Conservation (phyloP, 768 basidiomycete species). For the Tulasnella sp. region DNA sequence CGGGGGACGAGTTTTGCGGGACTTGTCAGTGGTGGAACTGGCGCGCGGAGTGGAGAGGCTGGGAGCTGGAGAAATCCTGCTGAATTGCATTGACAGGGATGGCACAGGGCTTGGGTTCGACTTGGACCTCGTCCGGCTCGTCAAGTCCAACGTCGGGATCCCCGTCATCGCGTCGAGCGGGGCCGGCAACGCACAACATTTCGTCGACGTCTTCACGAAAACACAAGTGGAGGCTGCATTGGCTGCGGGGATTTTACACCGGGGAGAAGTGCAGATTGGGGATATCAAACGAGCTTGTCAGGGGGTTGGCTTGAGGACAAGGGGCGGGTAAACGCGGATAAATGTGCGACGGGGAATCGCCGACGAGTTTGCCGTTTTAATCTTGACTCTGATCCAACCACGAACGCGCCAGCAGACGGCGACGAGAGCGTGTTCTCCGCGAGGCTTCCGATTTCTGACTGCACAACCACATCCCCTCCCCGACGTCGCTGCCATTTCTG, state of each 20-base stretch:
- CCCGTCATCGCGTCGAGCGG: slow-evolving; percentile 94
- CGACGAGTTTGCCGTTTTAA: too few relatives aligned
- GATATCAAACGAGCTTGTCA: too few relatives aligned
- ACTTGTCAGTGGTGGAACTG: slow-evolving; percentile 82
- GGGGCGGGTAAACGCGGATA: too few relatives aligned
- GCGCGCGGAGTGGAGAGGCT: slow-evolving; percentile 78
- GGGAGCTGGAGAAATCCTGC: slow-evolving; percentile 87
- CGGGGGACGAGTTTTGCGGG: slow-evolving; percentile 75
- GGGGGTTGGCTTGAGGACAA: too few relatives aligned
- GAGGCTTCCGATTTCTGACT: too few relatives aligned
- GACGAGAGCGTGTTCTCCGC: too few relatives aligned
- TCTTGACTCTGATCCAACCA: too few relatives aligned
- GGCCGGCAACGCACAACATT: slow-evolving; percentile 71
- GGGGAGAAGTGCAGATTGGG: slow-evolving; percentile 69
- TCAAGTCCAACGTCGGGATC: slow-evolving; percentile 65
- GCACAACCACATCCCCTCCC: too few relatives aligned
- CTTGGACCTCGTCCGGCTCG: slow-evolving; percentile 61
- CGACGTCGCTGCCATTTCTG: too few relatives aligned
- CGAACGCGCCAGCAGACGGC: too few relatives aligned
- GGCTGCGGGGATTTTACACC: slow-evolving; percentile 95
- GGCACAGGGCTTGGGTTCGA: slow-evolving; percentile 91
- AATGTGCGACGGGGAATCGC: too few relatives aligned
- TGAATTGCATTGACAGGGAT: slow-evolving; percentile 95
- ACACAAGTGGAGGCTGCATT: slow-evolving; percentile 82
- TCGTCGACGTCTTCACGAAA: slow-evolving; percentile 69